Base-by-base conservation (phyloP, 2,329 filamentous ascomycete genomes). In the Aquanectria penicillioides region DNA sequence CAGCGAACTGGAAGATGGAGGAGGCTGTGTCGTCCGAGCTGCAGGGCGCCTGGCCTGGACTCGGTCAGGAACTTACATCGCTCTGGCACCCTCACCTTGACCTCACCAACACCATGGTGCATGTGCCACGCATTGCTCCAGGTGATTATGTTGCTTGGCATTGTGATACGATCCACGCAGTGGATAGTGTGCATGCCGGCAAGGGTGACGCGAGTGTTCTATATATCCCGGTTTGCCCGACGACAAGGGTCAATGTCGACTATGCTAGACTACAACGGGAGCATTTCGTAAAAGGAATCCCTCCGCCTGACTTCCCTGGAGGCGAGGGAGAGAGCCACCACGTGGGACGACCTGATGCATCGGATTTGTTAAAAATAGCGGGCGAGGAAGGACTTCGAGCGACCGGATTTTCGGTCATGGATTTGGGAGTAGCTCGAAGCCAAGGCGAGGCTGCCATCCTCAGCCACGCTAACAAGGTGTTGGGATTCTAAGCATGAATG, bases 131-230 rank as follows among this genome's bases (percentile, higher is more conserved):
- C 8, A 87, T 94, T 8, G 77, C 81, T 22, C 90, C 91, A 0
- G 91, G 91, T 4, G 91, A 94, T 73, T 94, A 89, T 67, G 89
- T 96, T 2, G 87, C 87, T 2, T 97, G 92, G 92, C 92, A 95
- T 72, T 94, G 91, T 72, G 91, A 94, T 71, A 84, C 78, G 3
- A 90, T 96, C 40, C 94, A 97, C 72, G 86, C 92, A 0, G 94
- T 97, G 0, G 94, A 97, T 76, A 88, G 86, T 64, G 80, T 88
- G 2, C 94, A 97, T 71, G 76, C 75, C 1, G 94, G 94, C 1
- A 81, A 77, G 2, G 75, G 79, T 0, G 94, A 97, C 73, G 92
- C 91, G 0, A 93, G 89, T 65, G 94, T 97, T 0, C 70, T 97
- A 57, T 97, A 97, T 69, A 97, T 97, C 53, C 93, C 94, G 0